Evolutionary conservation across 805 yeast genomes (phyloP).

Genomic region (Wickerhamiella spandovensis): DNA sequence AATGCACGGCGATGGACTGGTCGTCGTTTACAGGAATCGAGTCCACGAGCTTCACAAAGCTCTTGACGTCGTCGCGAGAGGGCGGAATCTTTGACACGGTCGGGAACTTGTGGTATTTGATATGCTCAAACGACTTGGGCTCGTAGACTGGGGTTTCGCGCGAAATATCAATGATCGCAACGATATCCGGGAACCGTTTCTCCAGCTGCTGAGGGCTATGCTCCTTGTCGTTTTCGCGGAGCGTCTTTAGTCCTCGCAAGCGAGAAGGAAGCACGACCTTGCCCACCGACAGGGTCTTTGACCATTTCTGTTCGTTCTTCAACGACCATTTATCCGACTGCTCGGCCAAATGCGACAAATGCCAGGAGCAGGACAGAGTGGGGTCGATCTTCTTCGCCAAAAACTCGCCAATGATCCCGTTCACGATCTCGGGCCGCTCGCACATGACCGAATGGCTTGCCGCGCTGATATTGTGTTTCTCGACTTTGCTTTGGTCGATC

Average conservation of each 20-base stretch:
- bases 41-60: slow-evolving; percentile 42
- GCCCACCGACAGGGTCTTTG: slow-evolving; percentile 35
- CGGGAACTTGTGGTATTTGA: slow-evolving; percentile 56
- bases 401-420: slow-evolving; percentile 50
- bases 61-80: slow-evolving; percentile 41
- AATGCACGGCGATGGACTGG: slow-evolving; percentile 51
- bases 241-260: slow-evolving; percentile 60
- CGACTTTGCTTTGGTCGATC: slow-evolving; percentile 21
- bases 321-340: slow-evolving; percentile 67
- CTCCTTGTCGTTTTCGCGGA: slow-evolving; percentile 45
- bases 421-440: slow-evolving; percentile 48
- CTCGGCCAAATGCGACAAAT: slow-evolving; percentile 35
- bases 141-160: slow-evolving; percentile 53
- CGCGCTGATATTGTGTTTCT: slow-evolving; percentile 20
- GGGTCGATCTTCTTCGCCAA: slow-evolving; percentile 36
- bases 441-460: slow-evolving; percentile 57
- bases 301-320: slow-evolving; percentile 66
- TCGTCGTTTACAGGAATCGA: slow-evolving; percentile 23
- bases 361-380: slow-evolving; percentile 59
- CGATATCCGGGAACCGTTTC: slow-evolving; percentile 34
- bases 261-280: slow-evolving; percentile 29
- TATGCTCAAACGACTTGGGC: slow-evolving; percentile 39
- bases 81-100: slow-evolving; percentile 72
- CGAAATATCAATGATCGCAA: slow-evolving; percentile 56
- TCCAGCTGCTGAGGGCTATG: slow-evolving; percentile 53